Base-by-base conservation (phyloP, 352 stramenopile species). In the Phytophthora hibernalis region DNA sequence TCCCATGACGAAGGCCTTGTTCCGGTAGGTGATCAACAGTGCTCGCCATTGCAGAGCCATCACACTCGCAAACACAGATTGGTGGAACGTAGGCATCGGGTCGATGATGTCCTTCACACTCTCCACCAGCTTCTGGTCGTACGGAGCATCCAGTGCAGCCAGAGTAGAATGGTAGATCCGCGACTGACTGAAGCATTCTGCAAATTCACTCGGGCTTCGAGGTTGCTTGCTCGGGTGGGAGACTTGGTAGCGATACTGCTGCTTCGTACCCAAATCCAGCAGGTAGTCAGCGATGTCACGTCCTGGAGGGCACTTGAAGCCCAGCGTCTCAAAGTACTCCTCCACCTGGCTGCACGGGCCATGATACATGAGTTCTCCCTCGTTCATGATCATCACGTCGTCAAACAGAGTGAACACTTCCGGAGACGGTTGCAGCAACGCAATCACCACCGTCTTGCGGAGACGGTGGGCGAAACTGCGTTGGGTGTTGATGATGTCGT, bases 321-420 rank as follows among this genome's bases (percentile, higher is more conserved):
- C 74, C 16, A 83, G 26, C 1, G 15, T 61, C 18, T 80, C 66
- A 12, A 83, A 83, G 60, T 83, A 83, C 3, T 26, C 31, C n/a
- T 73, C 24, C n/a, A 67, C 65, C 5, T 35, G 15, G 2, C 57
- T 44, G 22, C 59, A 53, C 1, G 72, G 72, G 1, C 72, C 72
- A 42, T 61, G 68, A 61, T 94, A 98, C 47, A 97, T 86, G 18
- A 98, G 24, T 64, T 69, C n/a, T n/a, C n/a, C n/a, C n/a, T n/a
- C n/a, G n/a, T n/a, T n/a, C n/a, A n/a, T n/a, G n/a, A n/a, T n/a
- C 53, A 69, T 59, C 28, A 69, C 61, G 45, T 73, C 53, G 58
- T 73, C 65, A 70, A 98, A 98, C 16, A 97, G 66, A 7, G 80
- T 72, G 30, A 95, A 95, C 4, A 95, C 89, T 76, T 98, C 92